Evolutionary conservation across 495 filamentous ascomycete genomes (phyloP).

Genomic region (Emericellopsis terricola): DNA sequence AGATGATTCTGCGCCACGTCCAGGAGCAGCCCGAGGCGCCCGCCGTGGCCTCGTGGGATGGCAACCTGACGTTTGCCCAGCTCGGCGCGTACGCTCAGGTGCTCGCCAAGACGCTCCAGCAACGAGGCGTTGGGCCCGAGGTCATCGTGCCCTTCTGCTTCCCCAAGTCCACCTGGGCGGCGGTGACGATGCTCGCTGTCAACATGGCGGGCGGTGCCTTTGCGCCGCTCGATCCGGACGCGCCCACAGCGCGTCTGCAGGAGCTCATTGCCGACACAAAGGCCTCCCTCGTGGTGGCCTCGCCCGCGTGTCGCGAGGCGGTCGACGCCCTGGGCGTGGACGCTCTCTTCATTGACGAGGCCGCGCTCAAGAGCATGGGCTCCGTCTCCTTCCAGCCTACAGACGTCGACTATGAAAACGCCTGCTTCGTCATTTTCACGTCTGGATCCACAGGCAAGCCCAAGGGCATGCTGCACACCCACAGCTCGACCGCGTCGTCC

Average conservation of each 20-base stretch:
- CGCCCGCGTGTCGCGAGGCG: constrained; percentile 7
- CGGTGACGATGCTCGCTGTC: constrained; percentile 34
- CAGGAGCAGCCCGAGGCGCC: background rate
- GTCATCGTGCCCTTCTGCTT: constrained; percentile 33
- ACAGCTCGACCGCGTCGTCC: constrained; percentile 16
- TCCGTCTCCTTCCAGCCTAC: constrained; percentile 1
- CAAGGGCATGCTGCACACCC: constrained; percentile 25
- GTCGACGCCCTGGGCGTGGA: constrained; percentile 8
- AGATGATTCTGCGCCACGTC: background rate
- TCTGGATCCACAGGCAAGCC: constrained; percentile 43
- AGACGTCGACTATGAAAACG: constrained; percentile 5
- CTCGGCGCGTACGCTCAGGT: constrained; percentile 19
- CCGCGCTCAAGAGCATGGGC: too few species aligned
- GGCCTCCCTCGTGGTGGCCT: constrained; percentile 12
- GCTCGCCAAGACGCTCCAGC: constrained; percentile 15
- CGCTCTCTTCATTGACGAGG: too few species aligned
- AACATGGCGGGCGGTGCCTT: constrained; percentile 38
- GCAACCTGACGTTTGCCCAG: constrained; percentile 25
- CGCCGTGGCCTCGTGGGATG: constrained; percentile 31
- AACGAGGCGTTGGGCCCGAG: constrained; percentile 26
- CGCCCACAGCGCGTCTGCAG: constrained; percentile 32
- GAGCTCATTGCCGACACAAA: constrained; percentile 9
- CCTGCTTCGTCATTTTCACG: constrained; percentile 37
- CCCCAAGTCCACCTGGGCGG: constrained; percentile 31
- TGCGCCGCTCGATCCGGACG: constrained; percentile 33